Evolutionary conservation across 2,329 filamentous ascomycete genomes (phyloP).

Genomic region (Aspergillus latus): DNA sequence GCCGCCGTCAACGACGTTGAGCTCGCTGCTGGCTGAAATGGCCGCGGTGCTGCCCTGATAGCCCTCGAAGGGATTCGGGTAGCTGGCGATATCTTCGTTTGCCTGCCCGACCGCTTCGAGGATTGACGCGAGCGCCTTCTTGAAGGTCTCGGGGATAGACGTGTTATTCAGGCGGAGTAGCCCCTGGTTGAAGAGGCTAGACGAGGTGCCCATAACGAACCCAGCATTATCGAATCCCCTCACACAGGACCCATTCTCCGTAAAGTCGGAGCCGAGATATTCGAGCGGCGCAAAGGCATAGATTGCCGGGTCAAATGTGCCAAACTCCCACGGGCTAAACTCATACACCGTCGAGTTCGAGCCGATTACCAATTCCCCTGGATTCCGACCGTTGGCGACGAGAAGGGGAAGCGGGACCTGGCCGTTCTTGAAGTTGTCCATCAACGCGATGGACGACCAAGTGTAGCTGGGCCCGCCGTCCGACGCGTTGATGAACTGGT

Average conservation of each 20-base stretch:
- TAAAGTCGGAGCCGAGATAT: slow-evolving; percentile 72
- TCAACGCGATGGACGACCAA: slow-evolving; percentile 71
- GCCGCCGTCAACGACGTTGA: slow-evolving; percentile 73
- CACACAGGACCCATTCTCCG: slow-evolving; percentile 64
- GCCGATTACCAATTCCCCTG: slow-evolving; percentile 60
- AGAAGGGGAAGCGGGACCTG: slow-evolving; percentile 69
- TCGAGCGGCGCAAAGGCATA: slow-evolving; percentile 68
- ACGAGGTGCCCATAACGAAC: slow-evolving; percentile 81
- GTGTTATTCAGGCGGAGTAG: slow-evolving; percentile 62
- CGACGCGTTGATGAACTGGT: slow-evolving; percentile 74
- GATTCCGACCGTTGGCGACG: slow-evolving; percentile 64
- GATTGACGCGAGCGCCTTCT: slow-evolving; percentile 52
- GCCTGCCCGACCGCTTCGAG: slow-evolving; percentile 53
- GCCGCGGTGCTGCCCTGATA: slow-evolving; percentile 37
- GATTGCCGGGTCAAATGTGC: slow-evolving; percentile 69
- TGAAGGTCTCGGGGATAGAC: slow-evolving; percentile 51
- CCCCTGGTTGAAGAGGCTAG: slow-evolving; percentile 77
- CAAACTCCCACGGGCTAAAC: slow-evolving; percentile 75
- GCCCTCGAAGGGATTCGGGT: slow-evolving; percentile 69
- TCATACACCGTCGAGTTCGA: slow-evolving; percentile 73
- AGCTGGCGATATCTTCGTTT: slow-evolving; percentile 71
- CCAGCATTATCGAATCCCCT: slow-evolving; percentile 77
- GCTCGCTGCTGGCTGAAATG: slow-evolving; percentile 46
- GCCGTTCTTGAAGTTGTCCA: slow-evolving; percentile 59
- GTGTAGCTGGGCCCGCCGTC: slow-evolving; percentile 74